Percentiles rank a stretch among this genome's conserved stretches.
Evolutionary conservation across 2,329 filamentous ascomycete genomes (phyloP).

Genomic region (Colletotrichum musicola): DNA sequence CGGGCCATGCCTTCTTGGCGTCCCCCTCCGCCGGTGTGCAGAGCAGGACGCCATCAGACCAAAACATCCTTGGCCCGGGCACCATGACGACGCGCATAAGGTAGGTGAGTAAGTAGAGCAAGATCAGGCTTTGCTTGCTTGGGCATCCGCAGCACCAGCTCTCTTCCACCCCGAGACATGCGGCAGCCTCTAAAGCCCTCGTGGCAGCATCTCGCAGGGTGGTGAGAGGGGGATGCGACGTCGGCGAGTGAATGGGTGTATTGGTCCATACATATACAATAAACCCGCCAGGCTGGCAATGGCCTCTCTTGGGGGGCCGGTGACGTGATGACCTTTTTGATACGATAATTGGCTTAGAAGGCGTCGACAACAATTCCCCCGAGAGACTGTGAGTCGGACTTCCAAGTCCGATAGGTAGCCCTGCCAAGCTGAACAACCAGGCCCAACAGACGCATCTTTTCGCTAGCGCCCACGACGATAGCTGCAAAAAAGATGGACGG

Average conservation of each 20-base stretch:
- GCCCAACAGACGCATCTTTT: not conserved
- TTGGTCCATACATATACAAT: not conserved
- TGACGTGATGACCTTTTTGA: too few relatives aligned
- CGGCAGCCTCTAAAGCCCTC: slow-evolving; percentile 37
- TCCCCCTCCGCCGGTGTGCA: not conserved
- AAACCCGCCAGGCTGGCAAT: too few relatives aligned
- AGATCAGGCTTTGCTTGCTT: not conserved
- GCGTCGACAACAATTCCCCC: not conserved
- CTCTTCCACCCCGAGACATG: slow-evolving; percentile 28
- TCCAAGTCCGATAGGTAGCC: not conserved
- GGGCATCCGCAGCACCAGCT: not conserved
- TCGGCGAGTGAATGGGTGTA: not conserved
- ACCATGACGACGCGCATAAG: not conserved
- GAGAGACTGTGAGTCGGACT: not conserved
- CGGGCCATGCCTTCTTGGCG: slow-evolving; percentile 9
- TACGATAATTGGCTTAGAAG: not conserved
- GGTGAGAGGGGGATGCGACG: slow-evolving; percentile 15
- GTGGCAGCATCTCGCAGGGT: slow-evolving; percentile 26
- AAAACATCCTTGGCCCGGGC: not conserved
- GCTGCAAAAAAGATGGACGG: slow-evolving; percentile 5
- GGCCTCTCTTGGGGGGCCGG: too few relatives aligned
- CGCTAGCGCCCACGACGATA: slow-evolving; percentile 10
- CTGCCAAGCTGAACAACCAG: not conserved
- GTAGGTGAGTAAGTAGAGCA: not conserved
- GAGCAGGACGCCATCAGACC: not conserved